Evolutionary conservation across 2,329 filamentous ascomycete genomes (phyloP).

Genomic region (Monosporascus sp.): DNA sequence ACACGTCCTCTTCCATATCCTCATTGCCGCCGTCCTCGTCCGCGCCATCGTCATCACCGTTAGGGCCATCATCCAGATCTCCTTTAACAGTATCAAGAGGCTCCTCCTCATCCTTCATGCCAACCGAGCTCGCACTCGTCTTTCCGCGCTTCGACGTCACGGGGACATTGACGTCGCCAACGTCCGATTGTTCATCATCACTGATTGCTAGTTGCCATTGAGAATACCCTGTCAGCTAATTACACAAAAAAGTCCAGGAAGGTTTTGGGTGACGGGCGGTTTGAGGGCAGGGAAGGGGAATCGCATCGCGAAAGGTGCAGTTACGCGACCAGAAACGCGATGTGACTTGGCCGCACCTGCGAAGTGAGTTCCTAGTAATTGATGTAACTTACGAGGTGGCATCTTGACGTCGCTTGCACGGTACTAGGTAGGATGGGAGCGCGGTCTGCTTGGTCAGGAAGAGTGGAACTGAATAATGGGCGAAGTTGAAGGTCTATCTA

Average conservation of each 20-base stretch:
- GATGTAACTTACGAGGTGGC: constrained; percentile 12
- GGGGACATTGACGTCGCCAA: constrained; percentile 16
- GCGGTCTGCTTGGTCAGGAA: no score
- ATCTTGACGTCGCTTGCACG: constrained; percentile 3
- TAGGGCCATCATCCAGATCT: constrained; percentile 10
- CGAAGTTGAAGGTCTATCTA: no score
- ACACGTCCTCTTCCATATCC: constrained; percentile 25
- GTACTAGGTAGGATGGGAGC: background rate
- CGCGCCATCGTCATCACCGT: constrained; percentile 11
- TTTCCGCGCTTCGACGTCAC: constrained; percentile 11
- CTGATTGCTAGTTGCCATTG: constrained; percentile 29
- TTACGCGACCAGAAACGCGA: background rate
- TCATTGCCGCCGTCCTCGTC: constrained; percentile 25
- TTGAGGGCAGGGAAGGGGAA: background rate
- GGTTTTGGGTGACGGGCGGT: background rate
- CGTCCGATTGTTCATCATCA: constrained; percentile 35
- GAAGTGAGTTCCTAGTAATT: constrained; percentile 1
- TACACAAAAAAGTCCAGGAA: background rate
- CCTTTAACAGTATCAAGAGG: constrained; percentile 13
- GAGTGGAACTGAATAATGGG: no score
- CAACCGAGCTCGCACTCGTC: constrained; percentile 3
- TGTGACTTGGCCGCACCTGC: background rate
- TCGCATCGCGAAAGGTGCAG: no score
- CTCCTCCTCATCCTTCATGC: constrained; percentile 20
- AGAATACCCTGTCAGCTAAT: constrained; percentile 1